Conservation (phyloP, 202 grass and related monocot genomes). For the Digitaria exilis region DNA sequence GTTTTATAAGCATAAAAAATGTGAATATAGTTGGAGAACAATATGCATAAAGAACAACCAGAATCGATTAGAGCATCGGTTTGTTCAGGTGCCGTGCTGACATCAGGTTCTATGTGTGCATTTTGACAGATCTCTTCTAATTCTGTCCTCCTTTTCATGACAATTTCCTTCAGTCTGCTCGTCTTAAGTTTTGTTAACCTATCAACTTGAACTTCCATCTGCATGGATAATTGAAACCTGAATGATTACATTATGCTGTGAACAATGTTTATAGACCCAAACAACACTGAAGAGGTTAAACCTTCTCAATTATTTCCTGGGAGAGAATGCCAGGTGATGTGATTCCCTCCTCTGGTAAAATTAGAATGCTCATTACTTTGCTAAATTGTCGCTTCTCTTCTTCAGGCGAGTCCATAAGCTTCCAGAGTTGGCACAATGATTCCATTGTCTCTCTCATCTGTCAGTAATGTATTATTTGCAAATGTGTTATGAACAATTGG, state of each 20-base stretch:
- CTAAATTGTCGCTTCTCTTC: conserved; percentile 68
- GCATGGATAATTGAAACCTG: conserved; percentile 36
- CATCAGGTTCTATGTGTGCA: conserved; percentile 87
- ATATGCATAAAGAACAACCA: conserved; percentile 48
- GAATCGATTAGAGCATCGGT: conserved; percentile 84
- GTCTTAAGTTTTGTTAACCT: conserved; percentile 85
- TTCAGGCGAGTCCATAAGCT: conserved; percentile 90
- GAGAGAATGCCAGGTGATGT: conserved; percentile 65
- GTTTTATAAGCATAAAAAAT: conserved; percentile 7
- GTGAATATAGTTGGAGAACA: conserved; percentile 35
- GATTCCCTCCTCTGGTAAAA: conserved; percentile 68
- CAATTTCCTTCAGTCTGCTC: conserved; percentile 84
- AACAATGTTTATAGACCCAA: conserved; percentile 13
- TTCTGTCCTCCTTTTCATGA: conserved; percentile 78
- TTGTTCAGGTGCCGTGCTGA: conserved; percentile 76
- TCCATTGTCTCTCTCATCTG: conserved; percentile 89
- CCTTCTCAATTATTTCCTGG: conserved; percentile 74
- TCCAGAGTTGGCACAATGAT: conserved; percentile 83
- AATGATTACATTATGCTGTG: neutral
- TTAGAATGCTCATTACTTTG: conserved; percentile 64
- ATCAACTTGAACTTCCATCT: conserved; percentile 76
- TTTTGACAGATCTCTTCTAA: conserved; percentile 89
- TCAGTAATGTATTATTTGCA: conserved; percentile 28
- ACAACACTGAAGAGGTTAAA: conserved; percentile 40
- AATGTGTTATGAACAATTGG: conserved; percentile 1